A percentile compares a stretch with the other conserved stretches of the same genome.
Evolutionary conservation across 371 early-diverging fungal genomes (phyloP).

Genomic region (Apophysomyces ossiformis): DNA sequence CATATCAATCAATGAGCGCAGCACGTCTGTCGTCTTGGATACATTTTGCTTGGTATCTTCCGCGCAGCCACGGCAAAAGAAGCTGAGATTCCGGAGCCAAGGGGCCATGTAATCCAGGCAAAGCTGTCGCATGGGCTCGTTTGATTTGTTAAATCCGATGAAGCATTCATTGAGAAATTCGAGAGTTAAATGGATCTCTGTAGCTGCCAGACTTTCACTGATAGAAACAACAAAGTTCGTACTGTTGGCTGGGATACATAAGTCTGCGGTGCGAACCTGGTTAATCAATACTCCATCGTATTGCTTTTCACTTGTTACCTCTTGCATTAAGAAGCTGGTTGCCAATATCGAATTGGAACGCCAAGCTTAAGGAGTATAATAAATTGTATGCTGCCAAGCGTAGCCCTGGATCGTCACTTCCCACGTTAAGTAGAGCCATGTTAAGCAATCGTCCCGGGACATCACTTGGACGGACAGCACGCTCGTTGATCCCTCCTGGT

Average conservation of each 20-base stretch:
- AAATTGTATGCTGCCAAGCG: slow-evolving; percentile 88
- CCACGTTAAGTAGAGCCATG: slow-evolving; percentile 88
- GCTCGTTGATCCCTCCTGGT: slow-evolving; percentile 65
- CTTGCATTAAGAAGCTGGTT: slow-evolving; percentile 82
- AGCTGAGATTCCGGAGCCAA: slow-evolving; percentile 82
- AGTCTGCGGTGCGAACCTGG: slow-evolving; percentile 44
- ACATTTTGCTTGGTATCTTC: slow-evolving; percentile 56
- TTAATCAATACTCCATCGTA: background rate
- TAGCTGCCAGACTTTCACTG: slow-evolving; percentile 77
- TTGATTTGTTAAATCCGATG: slow-evolving; percentile 80
- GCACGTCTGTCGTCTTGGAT: slow-evolving; percentile 72
- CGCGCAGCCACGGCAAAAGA: slow-evolving; percentile 55
- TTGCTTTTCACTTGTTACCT: slow-evolving; percentile 35
- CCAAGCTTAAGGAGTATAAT: slow-evolving; percentile 75
- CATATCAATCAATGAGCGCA: slow-evolving; percentile 77
- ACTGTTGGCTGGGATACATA: slow-evolving; percentile 91
- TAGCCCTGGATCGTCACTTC: slow-evolving; percentile 77
- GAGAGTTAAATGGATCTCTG: slow-evolving; percentile 81
- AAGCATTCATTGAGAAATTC: slow-evolving; percentile 89
- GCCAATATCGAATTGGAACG: slow-evolving; percentile 83
- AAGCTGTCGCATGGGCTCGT: slow-evolving; percentile 71
- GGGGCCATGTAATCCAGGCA: slow-evolving; percentile 91
- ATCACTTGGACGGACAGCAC: slow-evolving; percentile 83
- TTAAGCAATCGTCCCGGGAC: slow-evolving; percentile 92
- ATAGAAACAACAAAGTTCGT: slow-evolving; percentile 80